These are phyloP conservation scores for Teratosphaeria pseudoeucalypti DNA, from an alignment of 2,329 filamentous ascomycete species.

Conservation along the genomic window DNA sequence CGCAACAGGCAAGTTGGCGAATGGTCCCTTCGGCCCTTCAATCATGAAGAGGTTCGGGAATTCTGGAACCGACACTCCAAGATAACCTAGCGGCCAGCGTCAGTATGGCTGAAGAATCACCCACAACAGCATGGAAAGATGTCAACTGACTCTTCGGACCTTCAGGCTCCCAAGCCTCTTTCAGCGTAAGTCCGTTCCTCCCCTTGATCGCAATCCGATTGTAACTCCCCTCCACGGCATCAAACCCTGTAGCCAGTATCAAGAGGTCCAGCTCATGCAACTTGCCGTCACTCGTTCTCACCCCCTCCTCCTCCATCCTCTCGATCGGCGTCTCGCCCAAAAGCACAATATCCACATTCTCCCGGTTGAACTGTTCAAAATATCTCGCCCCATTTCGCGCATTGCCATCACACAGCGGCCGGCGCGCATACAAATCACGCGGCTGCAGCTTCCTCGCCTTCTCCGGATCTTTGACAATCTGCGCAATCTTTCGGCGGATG, in stretches of 20 bases:
- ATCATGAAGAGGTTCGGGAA: slow-evolving; percentile 39
- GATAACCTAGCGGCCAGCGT: slow-evolving; percentile 19
- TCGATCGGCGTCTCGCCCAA: slow-evolving; percentile 36
- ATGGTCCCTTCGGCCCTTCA: slow-evolving; percentile 30
- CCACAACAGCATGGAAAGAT: neutral
- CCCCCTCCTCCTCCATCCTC: slow-evolving; percentile 19
- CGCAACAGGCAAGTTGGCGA: slow-evolving; percentile 28
- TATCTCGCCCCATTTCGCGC: slow-evolving; percentile 20
- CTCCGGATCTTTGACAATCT: slow-evolving; percentile 10
- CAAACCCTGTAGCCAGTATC: slow-evolving; percentile 36
- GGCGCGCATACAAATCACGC: slow-evolving; percentile 49
- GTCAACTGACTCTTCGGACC: slow-evolving; percentile 17
- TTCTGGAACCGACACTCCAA: slow-evolving; percentile 28
- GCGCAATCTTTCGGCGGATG: slow-evolving; percentile 22
- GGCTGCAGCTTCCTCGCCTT: slow-evolving; percentile 44
- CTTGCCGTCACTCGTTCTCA: slow-evolving; percentile 13
- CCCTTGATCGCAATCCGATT: slow-evolving; percentile 23
- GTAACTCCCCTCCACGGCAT: slow-evolving; percentile 28
- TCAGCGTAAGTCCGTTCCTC: slow-evolving; percentile 18
- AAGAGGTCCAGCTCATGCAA: slow-evolving; percentile 18
- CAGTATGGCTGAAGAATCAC: neutral
- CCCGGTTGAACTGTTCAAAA: slow-evolving; percentile 19
- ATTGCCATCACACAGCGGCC: slow-evolving; percentile 46
- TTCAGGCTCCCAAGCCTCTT: slow-evolving; percentile 23
- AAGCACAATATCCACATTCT: slow-evolving; percentile 17